These are phyloP conservation scores for Wickerhamiella sorbophila DNA, from an alignment of 805 yeast genomes.

Conservation along the genomic window DNA sequence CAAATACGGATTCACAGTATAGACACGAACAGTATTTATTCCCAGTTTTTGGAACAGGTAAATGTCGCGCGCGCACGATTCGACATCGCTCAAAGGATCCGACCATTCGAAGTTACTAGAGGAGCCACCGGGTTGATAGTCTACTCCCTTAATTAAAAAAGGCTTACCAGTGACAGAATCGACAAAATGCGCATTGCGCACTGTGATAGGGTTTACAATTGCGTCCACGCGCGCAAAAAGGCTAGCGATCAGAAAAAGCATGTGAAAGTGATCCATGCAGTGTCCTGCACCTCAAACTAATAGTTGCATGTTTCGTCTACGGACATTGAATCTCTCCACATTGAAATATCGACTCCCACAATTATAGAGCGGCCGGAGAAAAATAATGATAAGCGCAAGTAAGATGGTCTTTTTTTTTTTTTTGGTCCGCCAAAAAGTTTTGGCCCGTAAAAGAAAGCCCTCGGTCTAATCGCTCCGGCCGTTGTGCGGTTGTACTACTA, in stretches of 20 bases:
- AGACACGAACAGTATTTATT: constrained; percentile 75
- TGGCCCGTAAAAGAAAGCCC: too few relatives aligned
- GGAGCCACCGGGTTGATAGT: constrained; percentile 94
- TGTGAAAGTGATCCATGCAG: background rate
- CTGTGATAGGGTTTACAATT: constrained; percentile 48
- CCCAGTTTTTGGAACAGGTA: constrained; percentile 69
- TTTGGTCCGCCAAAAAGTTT: too few relatives aligned
- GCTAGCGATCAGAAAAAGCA: background rate
- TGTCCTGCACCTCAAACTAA: too few relatives aligned
- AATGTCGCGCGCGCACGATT: constrained; percentile 68
- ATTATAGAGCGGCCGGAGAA: too few relatives aligned
- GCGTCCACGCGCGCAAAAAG: background rate
- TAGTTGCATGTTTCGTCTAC: too few relatives aligned
- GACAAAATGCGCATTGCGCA: constrained; percentile 57
- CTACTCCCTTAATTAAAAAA: constrained; percentile 78
- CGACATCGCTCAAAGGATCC: constrained; percentile 70
- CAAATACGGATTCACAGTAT: constrained; percentile 68
- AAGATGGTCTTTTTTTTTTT: too few relatives aligned
- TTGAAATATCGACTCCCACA: too few relatives aligned
- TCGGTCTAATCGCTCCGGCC: too few relatives aligned
- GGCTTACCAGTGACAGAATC: constrained; percentile 57
- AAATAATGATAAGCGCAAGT: too few relatives aligned
- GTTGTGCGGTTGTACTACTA: too few relatives aligned
- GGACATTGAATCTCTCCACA: too few relatives aligned
- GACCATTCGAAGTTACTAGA: constrained; percentile 39